Conservation (phyloP, 208 protist species). For the Naegleria fowleri region DNA sequence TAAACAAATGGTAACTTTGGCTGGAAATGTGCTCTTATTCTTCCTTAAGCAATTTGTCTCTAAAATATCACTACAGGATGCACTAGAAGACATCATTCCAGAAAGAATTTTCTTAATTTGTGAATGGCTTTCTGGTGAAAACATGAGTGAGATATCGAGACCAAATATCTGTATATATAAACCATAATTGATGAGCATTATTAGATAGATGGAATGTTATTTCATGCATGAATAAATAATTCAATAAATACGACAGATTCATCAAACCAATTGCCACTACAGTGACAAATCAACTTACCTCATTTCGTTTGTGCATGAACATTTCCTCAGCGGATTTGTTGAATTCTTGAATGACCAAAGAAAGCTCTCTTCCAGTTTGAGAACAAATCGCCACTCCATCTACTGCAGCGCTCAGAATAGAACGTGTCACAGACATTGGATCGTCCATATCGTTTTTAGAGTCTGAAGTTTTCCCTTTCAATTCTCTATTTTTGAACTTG, state of each 20-base stretch:
- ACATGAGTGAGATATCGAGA: not conserved
- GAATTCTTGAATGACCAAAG: not conserved
- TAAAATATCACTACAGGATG: not conserved
- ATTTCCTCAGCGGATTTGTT: not conserved
- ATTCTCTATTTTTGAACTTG: not conserved
- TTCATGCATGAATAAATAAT: too few relatives aligned
- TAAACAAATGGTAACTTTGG: not conserved
- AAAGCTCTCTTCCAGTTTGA: not conserved
- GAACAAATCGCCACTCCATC: not conserved
- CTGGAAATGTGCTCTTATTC: not conserved
- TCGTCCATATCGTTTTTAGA: not conserved
- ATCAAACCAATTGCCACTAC: too few relatives aligned
- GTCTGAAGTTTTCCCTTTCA: not conserved
- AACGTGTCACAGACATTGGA: not conserved
- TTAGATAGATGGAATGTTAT: too few relatives aligned
- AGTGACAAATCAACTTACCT: not conserved
- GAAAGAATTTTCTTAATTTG: not conserved
- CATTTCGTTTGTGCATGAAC: not conserved
- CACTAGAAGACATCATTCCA: not conserved
- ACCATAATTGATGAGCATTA: too few relatives aligned
- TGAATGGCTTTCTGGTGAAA: not conserved
- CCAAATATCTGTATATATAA: not conserved
- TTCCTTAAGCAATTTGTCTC: not conserved
- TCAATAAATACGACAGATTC: too few relatives aligned
- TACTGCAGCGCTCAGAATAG: not conserved